These are phyloP conservation scores for Tolypocladium pustulatum DNA, from an alignment of 2,329 filamentous ascomycete genomes.

Conservation along the genomic window DNA sequence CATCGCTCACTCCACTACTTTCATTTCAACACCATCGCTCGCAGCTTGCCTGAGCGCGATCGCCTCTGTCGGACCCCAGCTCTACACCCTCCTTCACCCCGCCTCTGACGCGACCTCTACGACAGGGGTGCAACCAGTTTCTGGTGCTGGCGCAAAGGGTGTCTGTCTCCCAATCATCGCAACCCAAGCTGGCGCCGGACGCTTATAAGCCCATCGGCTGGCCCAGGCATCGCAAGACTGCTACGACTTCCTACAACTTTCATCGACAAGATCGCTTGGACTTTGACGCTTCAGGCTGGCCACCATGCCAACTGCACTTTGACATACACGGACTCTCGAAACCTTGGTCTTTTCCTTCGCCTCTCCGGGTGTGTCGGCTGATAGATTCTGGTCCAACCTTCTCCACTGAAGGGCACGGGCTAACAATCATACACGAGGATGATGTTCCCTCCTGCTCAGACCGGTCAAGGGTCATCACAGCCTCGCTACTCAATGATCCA, in stretches of 20 bases:
- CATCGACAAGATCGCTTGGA: background rate
- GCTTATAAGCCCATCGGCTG: background rate
- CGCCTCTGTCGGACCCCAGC: background rate
- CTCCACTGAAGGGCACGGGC: background rate
- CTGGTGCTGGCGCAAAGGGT: background rate
- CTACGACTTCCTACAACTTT: background rate
- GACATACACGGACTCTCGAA: background rate
- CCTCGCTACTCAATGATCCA: conserved; percentile 9
- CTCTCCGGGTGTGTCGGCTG: background rate
- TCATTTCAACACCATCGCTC: background rate
- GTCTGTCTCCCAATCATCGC: background rate
- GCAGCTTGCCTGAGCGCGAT: background rate
- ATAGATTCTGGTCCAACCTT: background rate
- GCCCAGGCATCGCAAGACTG: background rate
- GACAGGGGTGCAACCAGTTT: background rate
- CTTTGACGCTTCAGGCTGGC: background rate
- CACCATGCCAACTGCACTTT: background rate
- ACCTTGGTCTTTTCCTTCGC: background rate
- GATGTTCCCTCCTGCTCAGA: background rate
- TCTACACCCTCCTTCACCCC: background rate
- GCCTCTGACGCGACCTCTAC: background rate
- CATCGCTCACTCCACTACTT: background rate
- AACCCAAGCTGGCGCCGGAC: background rate
- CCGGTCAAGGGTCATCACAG: background rate
- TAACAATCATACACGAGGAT: background rate